Percentiles rank a stretch among this genome's conserved stretches.
Evolutionary conservation across 2,329 filamentous ascomycete genomes (phyloP).

Genomic region (Penicillium sp.): DNA sequence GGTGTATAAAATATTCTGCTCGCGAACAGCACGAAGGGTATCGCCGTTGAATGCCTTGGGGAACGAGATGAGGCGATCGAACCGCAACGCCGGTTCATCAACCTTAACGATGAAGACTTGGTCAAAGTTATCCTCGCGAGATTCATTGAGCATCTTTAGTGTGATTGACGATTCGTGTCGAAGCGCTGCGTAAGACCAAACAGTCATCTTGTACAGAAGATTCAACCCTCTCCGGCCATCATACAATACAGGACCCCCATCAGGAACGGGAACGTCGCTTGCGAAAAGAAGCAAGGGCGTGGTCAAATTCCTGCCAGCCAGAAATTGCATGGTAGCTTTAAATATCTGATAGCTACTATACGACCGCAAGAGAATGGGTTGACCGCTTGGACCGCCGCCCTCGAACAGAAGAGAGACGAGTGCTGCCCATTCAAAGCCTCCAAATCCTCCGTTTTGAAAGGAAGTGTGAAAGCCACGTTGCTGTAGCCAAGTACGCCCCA

Average conservation of each 20-base stretch:
- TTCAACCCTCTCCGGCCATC: conserved; percentile 76
- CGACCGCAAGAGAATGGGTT: conserved; percentile 71
- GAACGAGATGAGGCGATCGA: conserved; percentile 53
- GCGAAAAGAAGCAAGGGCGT: conserved; percentile 57
- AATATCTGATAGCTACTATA: conserved; percentile 93
- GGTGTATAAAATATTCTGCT: conserved; percentile 54
- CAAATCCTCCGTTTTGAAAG: conserved; percentile 79
- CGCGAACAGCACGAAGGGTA: conserved; percentile 29
- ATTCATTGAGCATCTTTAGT: conserved; percentile 72
- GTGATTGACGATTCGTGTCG: conserved; percentile 74
- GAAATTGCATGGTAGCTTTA: conserved; percentile 87
- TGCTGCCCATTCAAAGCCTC: conserved; percentile 87
- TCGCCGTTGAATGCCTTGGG: conserved; percentile 26
- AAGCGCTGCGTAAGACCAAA: conserved; percentile 76
- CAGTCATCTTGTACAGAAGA: conserved; percentile 83
- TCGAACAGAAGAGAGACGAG: conserved; percentile 78
- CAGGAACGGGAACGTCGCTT: conserved; percentile 33
- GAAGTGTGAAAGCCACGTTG: conserved; percentile 77
- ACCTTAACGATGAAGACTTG: conserved; percentile 72
- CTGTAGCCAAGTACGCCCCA: conserved; percentile 85
- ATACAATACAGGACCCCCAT: conserved; percentile 69
- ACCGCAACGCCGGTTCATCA: conserved; percentile 53
- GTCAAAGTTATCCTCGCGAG: conserved; percentile 76
- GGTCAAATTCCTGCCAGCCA: conserved; percentile 72
- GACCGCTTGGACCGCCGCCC: conserved; percentile 70